Evolutionary conservation across 306 rosid genomes (phyloP).

Genomic region (Boehmeria nivea): DNA sequence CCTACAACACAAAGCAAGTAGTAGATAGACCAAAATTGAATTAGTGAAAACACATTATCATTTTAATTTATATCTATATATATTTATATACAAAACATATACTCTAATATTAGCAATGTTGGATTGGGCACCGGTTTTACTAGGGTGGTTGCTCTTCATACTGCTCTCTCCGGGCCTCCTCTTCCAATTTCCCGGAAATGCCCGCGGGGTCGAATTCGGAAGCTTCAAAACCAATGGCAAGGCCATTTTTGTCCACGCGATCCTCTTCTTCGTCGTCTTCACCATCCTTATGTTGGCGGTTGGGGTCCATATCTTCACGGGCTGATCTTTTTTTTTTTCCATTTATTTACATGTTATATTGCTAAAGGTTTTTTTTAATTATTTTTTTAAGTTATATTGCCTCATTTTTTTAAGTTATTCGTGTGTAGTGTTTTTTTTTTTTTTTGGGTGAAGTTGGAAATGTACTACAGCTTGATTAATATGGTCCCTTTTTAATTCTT

Average conservation of each 20-base stretch:
- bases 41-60: too few relatives aligned
- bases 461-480: too few relatives aligned
- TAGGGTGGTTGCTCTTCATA: conserved; percentile 43
- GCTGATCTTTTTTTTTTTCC: neutral
- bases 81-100: too few relatives aligned
- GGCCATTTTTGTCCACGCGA: conserved; percentile 43
- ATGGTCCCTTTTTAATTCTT: too few relatives aligned
- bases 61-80: too few relatives aligned
- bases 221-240: conserved; percentile 45
- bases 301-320: conserved; percentile 35
- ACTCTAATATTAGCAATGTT: conserved; percentile 32
- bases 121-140: conserved; percentile 53
- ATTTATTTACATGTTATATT: neutral
- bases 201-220: conserved; percentile 35
- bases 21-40: too few relatives aligned
- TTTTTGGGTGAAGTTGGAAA: too few relatives aligned
- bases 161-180: conserved; percentile 55
- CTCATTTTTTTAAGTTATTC: too few relatives aligned
- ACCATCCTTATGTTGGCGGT: conserved; percentile 49
- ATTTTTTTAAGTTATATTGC: neutral
- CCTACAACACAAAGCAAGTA: too few relatives aligned
- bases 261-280: conserved; percentile 40
- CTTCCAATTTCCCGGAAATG: conserved; percentile 47
- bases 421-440: too few relatives aligned
- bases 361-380: too few relatives aligned